Conservation (phyloP, 306 rosid species). For the Casuarina equisetifolia region DNA sequence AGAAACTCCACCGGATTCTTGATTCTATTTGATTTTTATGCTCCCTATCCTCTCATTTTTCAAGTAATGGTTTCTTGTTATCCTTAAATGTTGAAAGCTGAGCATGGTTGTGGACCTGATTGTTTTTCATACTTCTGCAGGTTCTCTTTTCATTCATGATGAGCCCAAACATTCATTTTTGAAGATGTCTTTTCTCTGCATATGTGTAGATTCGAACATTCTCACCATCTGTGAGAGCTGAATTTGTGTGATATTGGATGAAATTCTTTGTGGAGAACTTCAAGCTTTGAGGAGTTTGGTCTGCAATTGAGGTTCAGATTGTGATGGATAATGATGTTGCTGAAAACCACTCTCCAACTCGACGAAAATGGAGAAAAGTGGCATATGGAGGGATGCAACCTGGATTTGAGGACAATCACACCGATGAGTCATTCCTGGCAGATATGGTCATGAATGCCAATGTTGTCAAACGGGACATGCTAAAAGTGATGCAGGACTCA, state of each 20-base stretch:
- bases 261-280: constrained; percentile 5
- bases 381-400: constrained; percentile 97
- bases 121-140: background rate
- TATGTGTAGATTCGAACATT: background rate
- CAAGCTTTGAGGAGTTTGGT: background rate
- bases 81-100: background rate
- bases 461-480: constrained; percentile 74
- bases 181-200: background rate
- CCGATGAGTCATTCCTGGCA: constrained; percentile 85
- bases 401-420: constrained; percentile 82
- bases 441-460: constrained; percentile 92
- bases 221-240: constrained; percentile 8
- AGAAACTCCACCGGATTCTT: background rate
- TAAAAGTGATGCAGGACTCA: constrained; percentile 82
- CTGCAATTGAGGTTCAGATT: constrained; percentile 24
- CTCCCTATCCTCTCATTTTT: background rate
- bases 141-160: background rate
- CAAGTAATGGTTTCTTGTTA: background rate
- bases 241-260: constrained; percentile 8
- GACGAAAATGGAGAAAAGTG: constrained; percentile 77
- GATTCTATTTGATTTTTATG: background rate
- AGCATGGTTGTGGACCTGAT: background rate
- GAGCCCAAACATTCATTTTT: background rate
- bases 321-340: constrained; percentile 37
- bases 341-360: constrained; percentile 37